A percentile compares a stretch with the other conserved stretches of the same genome.
These are phyloP conservation scores for Apiospora koreana DNA, from an alignment of 2,329 filamentous ascomycete genomes.

Conservation along the genomic window DNA sequence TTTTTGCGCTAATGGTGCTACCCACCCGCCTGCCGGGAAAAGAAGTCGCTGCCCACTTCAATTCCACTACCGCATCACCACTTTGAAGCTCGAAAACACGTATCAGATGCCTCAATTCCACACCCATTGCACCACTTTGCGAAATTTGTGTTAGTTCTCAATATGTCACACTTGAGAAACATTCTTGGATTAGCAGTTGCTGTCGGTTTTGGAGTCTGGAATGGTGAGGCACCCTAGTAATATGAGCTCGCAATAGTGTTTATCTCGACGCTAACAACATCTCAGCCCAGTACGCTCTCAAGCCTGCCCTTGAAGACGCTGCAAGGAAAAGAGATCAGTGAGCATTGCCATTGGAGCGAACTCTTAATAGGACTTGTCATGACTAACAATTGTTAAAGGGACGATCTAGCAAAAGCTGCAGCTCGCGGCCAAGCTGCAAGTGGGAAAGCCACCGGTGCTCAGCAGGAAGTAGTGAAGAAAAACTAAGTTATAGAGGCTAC, in stretches of 20 bases:
- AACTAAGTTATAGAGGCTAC: background rate
- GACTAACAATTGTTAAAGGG: background rate
- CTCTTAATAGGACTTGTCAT: background rate
- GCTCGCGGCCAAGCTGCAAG: background rate
- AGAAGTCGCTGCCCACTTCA: background rate
- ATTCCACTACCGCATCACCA: background rate
- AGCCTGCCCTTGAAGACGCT: slow-evolving; percentile 14
- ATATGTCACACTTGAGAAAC: slow-evolving; percentile 11
- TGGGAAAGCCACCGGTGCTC: background rate
- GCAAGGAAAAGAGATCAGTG: background rate
- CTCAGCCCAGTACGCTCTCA: slow-evolving; percentile 11
- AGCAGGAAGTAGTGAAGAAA: background rate
- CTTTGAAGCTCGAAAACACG: background rate
- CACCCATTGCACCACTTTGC: background rate
- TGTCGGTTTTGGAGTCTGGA: slow-evolving; percentile 12
- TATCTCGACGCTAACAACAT: background rate
- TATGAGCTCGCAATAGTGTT: background rate
- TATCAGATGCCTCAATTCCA: background rate
- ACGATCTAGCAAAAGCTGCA: background rate
- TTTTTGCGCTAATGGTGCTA: background rate
- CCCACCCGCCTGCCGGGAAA: background rate
- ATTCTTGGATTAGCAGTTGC: slow-evolving; percentile 4
- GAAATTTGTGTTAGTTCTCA: background rate
- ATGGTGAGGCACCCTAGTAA: background rate
- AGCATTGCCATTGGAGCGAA: background rate